A percentile compares a stretch with the other conserved stretches of the same genome.
These are phyloP conservation scores for Lentinula novae-zelandiae DNA, from an alignment of 1,284 basidiomycete species.

Conservation along the genomic window DNA sequence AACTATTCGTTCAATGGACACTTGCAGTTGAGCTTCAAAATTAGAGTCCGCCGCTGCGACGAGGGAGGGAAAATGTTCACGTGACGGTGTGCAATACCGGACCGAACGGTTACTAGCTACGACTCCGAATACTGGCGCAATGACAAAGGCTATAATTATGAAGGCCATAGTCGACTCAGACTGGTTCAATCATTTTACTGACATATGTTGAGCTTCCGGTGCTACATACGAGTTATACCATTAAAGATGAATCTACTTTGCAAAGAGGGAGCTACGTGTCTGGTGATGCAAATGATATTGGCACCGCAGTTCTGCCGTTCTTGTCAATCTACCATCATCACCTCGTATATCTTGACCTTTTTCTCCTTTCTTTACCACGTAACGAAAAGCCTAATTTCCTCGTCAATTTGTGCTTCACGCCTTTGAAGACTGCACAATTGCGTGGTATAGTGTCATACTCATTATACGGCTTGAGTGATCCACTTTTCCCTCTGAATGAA, in stretches of 20 bases:
- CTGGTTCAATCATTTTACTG: too few species aligned
- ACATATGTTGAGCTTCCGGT: too few species aligned
- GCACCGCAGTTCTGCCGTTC: background rate
- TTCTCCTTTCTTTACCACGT: background rate
- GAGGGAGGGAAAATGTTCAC: too few species aligned
- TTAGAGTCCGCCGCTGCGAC: too few species aligned
- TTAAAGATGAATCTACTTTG: background rate
- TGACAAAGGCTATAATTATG: too few species aligned
- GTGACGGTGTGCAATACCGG: too few species aligned
- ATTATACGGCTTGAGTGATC: background rate
- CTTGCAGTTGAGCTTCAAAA: too few species aligned
- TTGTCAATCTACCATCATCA: background rate
- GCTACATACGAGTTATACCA: background rate
- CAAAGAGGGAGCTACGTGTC: background rate
- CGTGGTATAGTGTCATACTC: background rate
- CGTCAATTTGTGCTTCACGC: background rate
- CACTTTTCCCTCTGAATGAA: slow-evolving; percentile 37
- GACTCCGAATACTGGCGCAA: too few species aligned
- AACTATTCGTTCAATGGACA: too few species aligned
- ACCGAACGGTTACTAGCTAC: too few species aligned
- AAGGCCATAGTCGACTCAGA: too few species aligned
- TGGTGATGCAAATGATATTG: background rate
- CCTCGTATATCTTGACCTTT: background rate
- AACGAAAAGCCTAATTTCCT: background rate
- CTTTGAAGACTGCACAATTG: background rate